Evolutionary conservation across 768 basidiomycete genomes (phyloP).

Genomic region (Kwoniella mangroviensis): DNA sequence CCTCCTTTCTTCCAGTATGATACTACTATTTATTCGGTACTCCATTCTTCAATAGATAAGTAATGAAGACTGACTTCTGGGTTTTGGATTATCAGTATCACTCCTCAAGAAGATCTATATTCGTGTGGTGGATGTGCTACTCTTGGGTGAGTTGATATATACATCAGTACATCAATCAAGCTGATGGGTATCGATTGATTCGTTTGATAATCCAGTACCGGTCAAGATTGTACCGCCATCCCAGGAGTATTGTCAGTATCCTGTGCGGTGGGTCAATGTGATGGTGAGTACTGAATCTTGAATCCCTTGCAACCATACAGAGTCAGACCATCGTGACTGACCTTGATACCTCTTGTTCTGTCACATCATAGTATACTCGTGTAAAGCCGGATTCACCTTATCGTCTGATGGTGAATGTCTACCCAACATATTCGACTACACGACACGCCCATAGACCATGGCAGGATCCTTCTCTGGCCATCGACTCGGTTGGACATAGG

Average conservation of each 20-base stretch:
- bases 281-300: constrained; percentile 23
- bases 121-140: constrained; percentile 40
- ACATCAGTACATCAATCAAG: too few relatives aligned
- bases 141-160: constrained; percentile 22
- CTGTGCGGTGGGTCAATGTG: constrained; percentile 28
- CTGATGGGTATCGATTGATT: too few relatives aligned
- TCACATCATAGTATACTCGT: constrained; percentile 23
- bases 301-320: too few relatives aligned
- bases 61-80: neutral
- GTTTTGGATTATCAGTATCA: constrained; percentile 22
- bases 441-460: neutral
- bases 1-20: neutral
- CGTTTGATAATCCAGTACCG: constrained; percentile 15
- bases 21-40: neutral
- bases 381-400: constrained; percentile 20
- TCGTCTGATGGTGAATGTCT: constrained; percentile 12
- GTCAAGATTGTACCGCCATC: constrained; percentile 36
- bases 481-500: neutral
- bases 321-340: too few relatives aligned
- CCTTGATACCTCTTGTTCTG: neutral
- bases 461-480: too few relatives aligned
- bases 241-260: constrained; percentile 26
- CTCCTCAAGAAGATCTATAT: constrained; percentile 31
- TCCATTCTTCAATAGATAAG: too few relatives aligned
- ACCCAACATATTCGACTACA: neutral